Conservation (phyloP, 805 yeast genomes). For the Lachancea meyersii region DNA sequence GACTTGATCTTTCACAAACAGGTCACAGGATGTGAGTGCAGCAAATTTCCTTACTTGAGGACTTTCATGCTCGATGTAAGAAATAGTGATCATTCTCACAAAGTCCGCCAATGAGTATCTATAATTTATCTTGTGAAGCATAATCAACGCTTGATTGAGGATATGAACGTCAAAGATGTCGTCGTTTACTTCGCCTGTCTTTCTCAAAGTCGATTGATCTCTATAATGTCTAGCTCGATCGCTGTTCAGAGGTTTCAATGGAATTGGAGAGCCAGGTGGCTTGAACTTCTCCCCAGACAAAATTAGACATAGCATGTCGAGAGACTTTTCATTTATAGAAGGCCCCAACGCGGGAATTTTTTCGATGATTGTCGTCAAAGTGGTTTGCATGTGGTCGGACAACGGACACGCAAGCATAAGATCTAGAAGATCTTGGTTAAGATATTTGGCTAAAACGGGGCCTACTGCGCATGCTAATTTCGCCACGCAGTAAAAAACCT, state of each 20-base stretch:
- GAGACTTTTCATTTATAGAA: constrained; percentile 61
- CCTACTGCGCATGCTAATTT: constrained; percentile 86
- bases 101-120: constrained; percentile 77
- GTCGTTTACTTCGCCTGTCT: constrained; percentile 44
- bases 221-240: constrained; percentile 73
- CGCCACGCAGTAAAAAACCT: constrained; percentile 83
- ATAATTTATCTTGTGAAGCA: constrained; percentile 70
- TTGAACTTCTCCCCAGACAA: constrained; percentile 75
- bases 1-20: constrained; percentile 76
- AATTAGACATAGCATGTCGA: constrained; percentile 66
- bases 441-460: constrained; percentile 83
- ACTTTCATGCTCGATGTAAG: constrained; percentile 74
- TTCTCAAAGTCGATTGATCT: constrained; percentile 63
- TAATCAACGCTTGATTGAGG: constrained; percentile 71
- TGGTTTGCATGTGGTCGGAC: constrained; percentile 74
- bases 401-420: constrained; percentile 76
- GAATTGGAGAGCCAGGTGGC: constrained; percentile 82
- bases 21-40: constrained; percentile 71
- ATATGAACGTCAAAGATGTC: constrained; percentile 46
- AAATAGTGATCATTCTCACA: constrained; percentile 76
- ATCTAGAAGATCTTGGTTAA: constrained; percentile 75
- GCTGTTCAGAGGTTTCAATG: constrained; percentile 50
- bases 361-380: constrained; percentile 58
- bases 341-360: constrained; percentile 77
- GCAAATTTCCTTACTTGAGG: constrained; percentile 79